phyloP scores from a whole-genome alignment of 1,284 basidiomycete species.

The Coniophora puteana region DNA sequence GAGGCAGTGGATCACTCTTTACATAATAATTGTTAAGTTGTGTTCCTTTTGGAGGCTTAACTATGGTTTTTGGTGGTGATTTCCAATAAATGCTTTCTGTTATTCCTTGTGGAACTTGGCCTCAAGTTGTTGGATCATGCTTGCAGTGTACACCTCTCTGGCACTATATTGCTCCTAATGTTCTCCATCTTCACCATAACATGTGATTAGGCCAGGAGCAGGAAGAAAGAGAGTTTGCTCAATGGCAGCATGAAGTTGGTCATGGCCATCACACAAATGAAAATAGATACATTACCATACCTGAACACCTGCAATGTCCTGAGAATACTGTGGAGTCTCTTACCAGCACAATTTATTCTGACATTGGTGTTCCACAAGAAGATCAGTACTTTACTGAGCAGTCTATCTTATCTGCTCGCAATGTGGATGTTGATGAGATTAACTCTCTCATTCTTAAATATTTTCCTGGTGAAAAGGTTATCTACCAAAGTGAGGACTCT shows the following conservation, averaged over 20 bases:
- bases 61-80: conserved; percentile 37
- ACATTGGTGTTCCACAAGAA: too few species aligned
- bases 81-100: conserved; percentile 33
- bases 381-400: conserved; percentile 12
- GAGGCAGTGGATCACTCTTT: conserved; percentile 32
- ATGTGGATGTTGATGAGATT: conserved; percentile 10
- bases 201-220: conserved; percentile 31
- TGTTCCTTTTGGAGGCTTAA: conserved; percentile 35
- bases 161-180: conserved; percentile 19
- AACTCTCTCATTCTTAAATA: conserved; percentile 8
- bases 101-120: conserved; percentile 25
- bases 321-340: conserved; percentile 15
- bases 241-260: conserved; percentile 40
- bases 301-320: conserved; percentile 17
- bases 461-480: neutral
- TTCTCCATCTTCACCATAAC: conserved; percentile 31
- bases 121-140: conserved; percentile 32
- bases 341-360: too few species aligned
- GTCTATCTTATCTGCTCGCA: conserved; percentile 10
- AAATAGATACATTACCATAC: conserved; percentile 22
- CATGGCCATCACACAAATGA: conserved; percentile 24
- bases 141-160: conserved; percentile 34
- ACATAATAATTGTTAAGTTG: conserved; percentile 23
- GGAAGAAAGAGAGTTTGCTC: conserved; percentile 29
- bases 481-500: conserved; percentile 2